A percentile compares a stretch with the other conserved stretches of the same genome.
Conservation (phyloP, 106 monocot genomes). For the Dendrobium nobile region DNA sequence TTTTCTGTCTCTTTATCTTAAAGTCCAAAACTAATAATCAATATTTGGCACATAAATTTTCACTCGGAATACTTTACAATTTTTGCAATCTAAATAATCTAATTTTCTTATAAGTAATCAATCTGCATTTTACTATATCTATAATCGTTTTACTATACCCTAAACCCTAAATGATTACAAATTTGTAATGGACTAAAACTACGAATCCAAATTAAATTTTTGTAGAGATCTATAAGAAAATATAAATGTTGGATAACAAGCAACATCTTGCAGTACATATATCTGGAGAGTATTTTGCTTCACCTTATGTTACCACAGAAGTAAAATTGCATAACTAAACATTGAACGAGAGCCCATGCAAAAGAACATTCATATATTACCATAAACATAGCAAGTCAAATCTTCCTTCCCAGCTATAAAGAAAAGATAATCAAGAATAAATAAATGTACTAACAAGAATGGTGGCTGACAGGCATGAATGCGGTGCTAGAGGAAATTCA, state of each 20-base stretch:
- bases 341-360: not conserved
- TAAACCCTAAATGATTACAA: not conserved
- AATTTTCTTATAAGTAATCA: too few relatives aligned
- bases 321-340: not conserved
- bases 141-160: not conserved
- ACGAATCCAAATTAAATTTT: not conserved
- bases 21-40: too few relatives aligned
- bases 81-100: too few relatives aligned
- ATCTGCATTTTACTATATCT: too few relatives aligned
- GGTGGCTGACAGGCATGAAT: not conserved
- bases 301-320: not conserved
- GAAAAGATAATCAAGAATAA: not conserved
- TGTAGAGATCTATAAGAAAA: not conserved
- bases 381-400: not conserved
- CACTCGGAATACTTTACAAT: too few relatives aligned
- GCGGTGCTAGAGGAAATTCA: not conserved
- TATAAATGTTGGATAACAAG: not conserved
- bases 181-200: not conserved
- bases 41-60: too few relatives aligned
- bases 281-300: not conserved
- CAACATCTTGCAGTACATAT: not conserved
- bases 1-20: too few relatives aligned
- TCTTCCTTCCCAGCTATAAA: not conserved
- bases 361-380: not conserved
- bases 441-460: constrained; percentile 2